Evolutionary conservation across 2,329 filamentous ascomycete genomes (phyloP).

Genomic region (Metarhizium robertsii): DNA sequence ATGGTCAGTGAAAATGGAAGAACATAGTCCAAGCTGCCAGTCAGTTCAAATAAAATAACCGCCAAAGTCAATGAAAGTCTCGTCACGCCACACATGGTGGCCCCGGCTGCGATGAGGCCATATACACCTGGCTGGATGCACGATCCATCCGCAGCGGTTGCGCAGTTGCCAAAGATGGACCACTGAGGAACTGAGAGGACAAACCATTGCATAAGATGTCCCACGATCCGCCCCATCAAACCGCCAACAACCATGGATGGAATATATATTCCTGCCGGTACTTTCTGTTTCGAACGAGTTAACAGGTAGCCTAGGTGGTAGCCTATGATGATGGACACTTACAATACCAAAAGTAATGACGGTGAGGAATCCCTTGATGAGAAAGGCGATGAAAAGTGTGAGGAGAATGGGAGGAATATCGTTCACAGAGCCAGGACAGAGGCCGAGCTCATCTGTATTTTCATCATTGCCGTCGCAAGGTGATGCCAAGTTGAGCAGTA

Average conservation of each 20-base stretch:
- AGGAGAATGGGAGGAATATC: slow-evolving; percentile 71
- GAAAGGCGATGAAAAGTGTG: slow-evolving; percentile 66
- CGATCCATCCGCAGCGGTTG: slow-evolving; percentile 58
- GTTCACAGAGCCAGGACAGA: slow-evolving; percentile 65
- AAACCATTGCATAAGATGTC: slow-evolving; percentile 74
- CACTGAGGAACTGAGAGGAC: slow-evolving; percentile 66
- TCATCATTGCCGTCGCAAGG: slow-evolving; percentile 68
- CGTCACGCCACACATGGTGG: slow-evolving; percentile 97
- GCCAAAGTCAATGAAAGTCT: slow-evolving; percentile 86
- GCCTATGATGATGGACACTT: slow-evolving; percentile 20
- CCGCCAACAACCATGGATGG: slow-evolving; percentile 98
- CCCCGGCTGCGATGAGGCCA: slow-evolving; percentile 85
- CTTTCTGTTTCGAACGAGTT: slow-evolving; percentile 47
- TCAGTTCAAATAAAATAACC: slow-evolving; percentile 92
- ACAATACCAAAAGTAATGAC: slow-evolving; percentile 86
- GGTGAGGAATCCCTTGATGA: slow-evolving; percentile 84
- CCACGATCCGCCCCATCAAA: slow-evolving; percentile 78
- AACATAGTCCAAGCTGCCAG: slow-evolving; percentile 89
- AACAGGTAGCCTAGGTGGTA: slow-evolving; percentile 1
- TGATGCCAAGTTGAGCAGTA: slow-evolving; percentile 82
- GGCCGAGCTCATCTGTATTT: slow-evolving; percentile 54
- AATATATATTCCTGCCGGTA: slow-evolving; percentile 94
- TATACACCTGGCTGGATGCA: slow-evolving; percentile 98
- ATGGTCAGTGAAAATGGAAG: slow-evolving; percentile 89
- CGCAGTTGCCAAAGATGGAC: slow-evolving; percentile 66